A percentile compares a stretch with the other conserved stretches of the same genome.
These are phyloP conservation scores for Neoscytalidium dimidiatum DNA, from an alignment of 2,329 filamentous ascomycete genomes.

Conservation along the genomic window DNA sequence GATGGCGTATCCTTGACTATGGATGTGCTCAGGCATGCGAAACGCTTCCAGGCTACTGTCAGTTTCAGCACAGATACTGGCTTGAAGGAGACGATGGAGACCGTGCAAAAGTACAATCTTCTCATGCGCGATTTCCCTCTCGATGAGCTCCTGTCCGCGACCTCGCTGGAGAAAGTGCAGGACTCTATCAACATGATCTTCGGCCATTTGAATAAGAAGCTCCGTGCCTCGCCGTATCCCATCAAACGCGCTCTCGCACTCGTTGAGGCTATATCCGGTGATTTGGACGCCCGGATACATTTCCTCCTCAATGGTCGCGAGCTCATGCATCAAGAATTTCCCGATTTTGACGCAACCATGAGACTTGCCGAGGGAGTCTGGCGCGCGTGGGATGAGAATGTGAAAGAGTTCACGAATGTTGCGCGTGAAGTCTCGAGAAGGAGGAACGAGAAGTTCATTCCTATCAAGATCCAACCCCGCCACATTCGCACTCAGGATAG, in stretches of 20 bases:
- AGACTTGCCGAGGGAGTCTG: slow-evolving; percentile 82
- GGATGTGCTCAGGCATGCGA: slow-evolving; percentile 93
- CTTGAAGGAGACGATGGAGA: slow-evolving; percentile 91
- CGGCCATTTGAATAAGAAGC: slow-evolving; percentile 93
- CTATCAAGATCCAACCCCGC: slow-evolving; percentile 89
- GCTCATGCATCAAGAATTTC: slow-evolving; percentile 88
- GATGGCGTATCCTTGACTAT: slow-evolving; percentile 89
- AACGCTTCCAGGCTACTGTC: slow-evolving; percentile 95
- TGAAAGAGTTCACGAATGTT: slow-evolving; percentile 97
- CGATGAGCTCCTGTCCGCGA: slow-evolving; percentile 90
- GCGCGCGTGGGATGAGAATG: slow-evolving; percentile 88
- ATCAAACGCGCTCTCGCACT: slow-evolving; percentile 87
- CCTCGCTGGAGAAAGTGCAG: slow-evolving; percentile 82
- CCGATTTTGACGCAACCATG: slow-evolving; percentile 86
- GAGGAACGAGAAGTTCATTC: slow-evolving; percentile 96
- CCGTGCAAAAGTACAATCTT: slow-evolving; percentile 98
- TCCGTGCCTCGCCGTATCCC: slow-evolving; percentile 94
- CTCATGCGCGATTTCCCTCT: slow-evolving; percentile 97
- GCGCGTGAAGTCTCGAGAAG: slow-evolving; percentile 92
- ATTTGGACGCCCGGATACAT: slow-evolving; percentile 85
- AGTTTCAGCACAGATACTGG: slow-evolving; percentile 97
- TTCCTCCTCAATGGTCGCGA: slow-evolving; percentile 81
- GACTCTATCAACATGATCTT: slow-evolving; percentile 91
- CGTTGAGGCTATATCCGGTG: slow-evolving; percentile 95
- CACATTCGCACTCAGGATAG: slow-evolving; percentile 88